Conservation (phyloP, 2,329 filamentous ascomycete genomes). For the Aureobasidium sp. region DNA sequence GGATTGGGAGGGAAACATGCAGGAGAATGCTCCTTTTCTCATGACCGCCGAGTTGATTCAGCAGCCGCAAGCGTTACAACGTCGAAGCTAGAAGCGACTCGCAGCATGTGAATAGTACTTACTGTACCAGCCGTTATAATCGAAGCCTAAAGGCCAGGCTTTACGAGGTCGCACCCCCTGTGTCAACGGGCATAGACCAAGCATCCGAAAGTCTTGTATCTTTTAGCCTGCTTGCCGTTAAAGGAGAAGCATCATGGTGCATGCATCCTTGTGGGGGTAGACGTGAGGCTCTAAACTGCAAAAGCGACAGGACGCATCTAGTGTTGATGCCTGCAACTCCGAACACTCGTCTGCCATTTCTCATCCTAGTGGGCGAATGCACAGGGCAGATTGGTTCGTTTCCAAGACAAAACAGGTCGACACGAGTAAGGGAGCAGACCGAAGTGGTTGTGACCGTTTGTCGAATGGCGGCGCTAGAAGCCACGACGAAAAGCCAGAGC, state of each 20-base stretch:
- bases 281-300: too few relatives aligned
- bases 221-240: background rate
- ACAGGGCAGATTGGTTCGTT: too few relatives aligned
- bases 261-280: too few relatives aligned
- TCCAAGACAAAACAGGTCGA: background rate
- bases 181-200: background rate
- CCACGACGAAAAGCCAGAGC: background rate
- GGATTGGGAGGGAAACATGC: background rate
- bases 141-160: background rate
- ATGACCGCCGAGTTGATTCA: background rate
- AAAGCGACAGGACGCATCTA: background rate
- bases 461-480: conserved; percentile 1
- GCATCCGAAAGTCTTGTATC: background rate
- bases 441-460: background rate
- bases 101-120: background rate
- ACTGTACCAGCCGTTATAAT: conserved; percentile 10
- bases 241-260: background rate
- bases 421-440: background rate
- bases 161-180: background rate
- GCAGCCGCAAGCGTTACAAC: background rate
- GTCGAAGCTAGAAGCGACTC: background rate
- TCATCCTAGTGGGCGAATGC: too few relatives aligned
- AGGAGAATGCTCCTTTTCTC: background rate
- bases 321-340: background rate
- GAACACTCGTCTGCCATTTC: background rate